Evolutionary conservation across 768 basidiomycete genomes (phyloP).

Genomic region (Podaxis mareebaensis): DNA sequence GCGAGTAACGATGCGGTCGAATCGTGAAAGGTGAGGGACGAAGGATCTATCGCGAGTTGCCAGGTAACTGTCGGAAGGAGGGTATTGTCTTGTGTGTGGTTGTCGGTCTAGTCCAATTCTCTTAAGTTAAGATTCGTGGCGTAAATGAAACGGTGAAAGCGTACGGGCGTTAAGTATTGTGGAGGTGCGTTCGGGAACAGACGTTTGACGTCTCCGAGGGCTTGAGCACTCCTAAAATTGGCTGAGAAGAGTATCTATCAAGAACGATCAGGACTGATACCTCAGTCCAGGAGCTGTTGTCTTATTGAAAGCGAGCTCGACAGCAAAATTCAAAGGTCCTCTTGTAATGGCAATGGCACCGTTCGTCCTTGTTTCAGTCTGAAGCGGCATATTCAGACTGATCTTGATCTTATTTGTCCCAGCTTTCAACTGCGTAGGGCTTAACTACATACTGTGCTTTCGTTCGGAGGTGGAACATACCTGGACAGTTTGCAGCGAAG

Average conservation of each 20-base stretch:
- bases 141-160: constrained; percentile 9
- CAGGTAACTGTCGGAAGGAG: constrained; percentile 39
- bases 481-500: constrained; percentile 34
- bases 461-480: constrained; percentile 19
- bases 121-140: background rate
- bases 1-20: constrained; percentile 23
- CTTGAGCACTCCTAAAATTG: constrained; percentile 35
- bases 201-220: constrained; percentile 31
- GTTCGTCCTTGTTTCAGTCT: constrained; percentile 34
- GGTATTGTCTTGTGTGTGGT: constrained; percentile 38
- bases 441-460: background rate
- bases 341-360: constrained; percentile 38
- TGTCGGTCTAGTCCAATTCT: constrained; percentile 31
- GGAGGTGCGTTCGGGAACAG: constrained; percentile 39
- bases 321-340: constrained; percentile 39
- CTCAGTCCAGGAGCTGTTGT: constrained; percentile 34
- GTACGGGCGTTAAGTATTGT: constrained; percentile 35
- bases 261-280: constrained; percentile 19
- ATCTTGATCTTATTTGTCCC: constrained; percentile 33
- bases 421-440: constrained; percentile 14
- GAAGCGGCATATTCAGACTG: constrained; percentile 32
- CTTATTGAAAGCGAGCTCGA: constrained; percentile 35
- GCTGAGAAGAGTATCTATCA: background rate
- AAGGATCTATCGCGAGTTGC: constrained; percentile 41
- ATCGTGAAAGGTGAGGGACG: constrained; percentile 34